phyloP scores from a whole-genome alignment of 305 asterid species.

The Plantago coronopus region DNA sequence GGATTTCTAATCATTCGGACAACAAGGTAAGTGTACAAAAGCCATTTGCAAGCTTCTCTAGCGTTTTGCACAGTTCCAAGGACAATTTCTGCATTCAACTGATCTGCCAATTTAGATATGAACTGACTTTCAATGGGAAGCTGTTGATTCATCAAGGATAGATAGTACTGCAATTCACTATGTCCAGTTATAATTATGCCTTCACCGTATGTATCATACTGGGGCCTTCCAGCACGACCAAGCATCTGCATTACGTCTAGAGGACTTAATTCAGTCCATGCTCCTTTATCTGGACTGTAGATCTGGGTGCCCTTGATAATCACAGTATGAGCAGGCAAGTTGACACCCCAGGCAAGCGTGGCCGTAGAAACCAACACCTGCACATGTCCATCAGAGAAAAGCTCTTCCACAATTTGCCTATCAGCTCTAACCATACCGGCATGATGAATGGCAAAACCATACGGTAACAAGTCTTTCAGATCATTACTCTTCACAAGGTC shows the following conservation, averaged over 20 bases:
- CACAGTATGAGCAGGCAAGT: slow-evolving; percentile 93
- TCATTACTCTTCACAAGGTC: slow-evolving; percentile 87
- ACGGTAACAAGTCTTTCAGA: slow-evolving; percentile 81
- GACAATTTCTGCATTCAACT: slow-evolving; percentile 93
- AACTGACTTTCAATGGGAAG: slow-evolving; percentile 96
- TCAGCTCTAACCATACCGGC: slow-evolving; percentile 97
- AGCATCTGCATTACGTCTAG: slow-evolving; percentile 99
- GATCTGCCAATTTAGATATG: slow-evolving; percentile 90
- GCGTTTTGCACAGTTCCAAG: slow-evolving; percentile 97
- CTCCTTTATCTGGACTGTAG: slow-evolving; percentile 94
- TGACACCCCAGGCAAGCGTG: slow-evolving; percentile 98
- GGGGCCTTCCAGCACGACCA: slow-evolving; percentile 99
- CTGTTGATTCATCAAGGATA: slow-evolving; percentile 95
- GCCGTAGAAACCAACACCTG: slow-evolving; percentile 96
- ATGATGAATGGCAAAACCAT: slow-evolving; percentile 95
- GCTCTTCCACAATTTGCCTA: slow-evolving; percentile 84
- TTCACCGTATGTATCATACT: slow-evolving; percentile 84
- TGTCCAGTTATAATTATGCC: slow-evolving; percentile 93
- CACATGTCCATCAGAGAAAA: slow-evolving; percentile 75
- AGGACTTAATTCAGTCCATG: slow-evolving; percentile 95
- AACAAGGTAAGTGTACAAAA: slow-evolving; percentile 74
- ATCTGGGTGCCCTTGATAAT: slow-evolving; percentile 94
- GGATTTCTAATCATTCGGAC: slow-evolving; percentile 89
- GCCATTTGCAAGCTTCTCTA: slow-evolving; percentile 93
- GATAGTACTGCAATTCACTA: slow-evolving; percentile 72